Base-by-base conservation (phyloP, 2,329 filamentous ascomycete species). In the Botrytis pseudocinerea region DNA sequence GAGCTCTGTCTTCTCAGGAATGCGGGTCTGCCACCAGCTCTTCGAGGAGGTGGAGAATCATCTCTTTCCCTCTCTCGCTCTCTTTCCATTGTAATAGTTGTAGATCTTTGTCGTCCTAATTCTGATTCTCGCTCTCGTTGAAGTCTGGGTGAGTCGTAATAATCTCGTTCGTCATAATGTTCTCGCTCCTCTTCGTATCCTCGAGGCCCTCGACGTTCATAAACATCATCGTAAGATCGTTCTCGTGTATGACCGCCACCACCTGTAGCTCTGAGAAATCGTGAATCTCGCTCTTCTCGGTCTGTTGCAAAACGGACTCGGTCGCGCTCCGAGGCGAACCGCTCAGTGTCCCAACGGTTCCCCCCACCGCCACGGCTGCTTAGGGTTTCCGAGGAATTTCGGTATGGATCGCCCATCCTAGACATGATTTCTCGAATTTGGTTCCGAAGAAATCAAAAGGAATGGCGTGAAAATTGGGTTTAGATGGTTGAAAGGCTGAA, bases 1-100 rank as follows among this genome's bases (percentile, higher is more conserved):
- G 94, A 97, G 22, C 94, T 97, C 81, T 97, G 94, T 61, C 95
- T 89, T 73, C 95, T 89, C 69, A 96, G 80, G 76, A 95, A 86
- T 44, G 86, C 85, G 2, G 94, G 94, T 63, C 92, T 87, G 35
- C 61, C 48, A 87, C 86, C 63, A 84, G 84, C 74, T 42, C 77
- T 74, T 71, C 78, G 73, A 40, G 78, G 77, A 12, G 78, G 77
- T 18, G 76, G 75, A 32, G 77, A 76, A 51, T 75, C 77, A 68
- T 77, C 76, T 51, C 75, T 77, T 62, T 79, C 76, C 63, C 48
- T 69, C 65, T 69, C 65, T n/a, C 65, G 35, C 40, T 69, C 77
- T 75, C 78, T 79, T 73, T 79, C 79, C 61, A 79, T 75, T 32
- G 76, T 77, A 38, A 79, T 74, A 25, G 79, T 80, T 69, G 81